phyloP scores from a whole-genome alignment of 345 rosid genomes.

The Salix brachista region DNA sequence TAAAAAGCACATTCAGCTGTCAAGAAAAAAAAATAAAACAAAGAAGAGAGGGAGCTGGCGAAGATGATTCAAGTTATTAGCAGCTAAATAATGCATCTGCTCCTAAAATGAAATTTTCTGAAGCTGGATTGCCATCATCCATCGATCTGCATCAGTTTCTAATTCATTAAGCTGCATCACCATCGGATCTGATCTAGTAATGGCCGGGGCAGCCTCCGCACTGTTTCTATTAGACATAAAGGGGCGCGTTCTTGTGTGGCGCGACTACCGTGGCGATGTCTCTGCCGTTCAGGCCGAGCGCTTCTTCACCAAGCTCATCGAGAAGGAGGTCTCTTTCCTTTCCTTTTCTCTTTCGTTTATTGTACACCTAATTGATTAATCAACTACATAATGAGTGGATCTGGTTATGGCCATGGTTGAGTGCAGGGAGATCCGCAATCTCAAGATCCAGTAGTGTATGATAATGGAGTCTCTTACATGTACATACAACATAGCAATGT shows the following conservation, averaged over 20 bases:
- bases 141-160: not conserved
- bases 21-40: not conserved
- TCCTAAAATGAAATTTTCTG: not conserved
- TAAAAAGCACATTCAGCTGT: not conserved
- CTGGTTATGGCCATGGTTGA: not conserved
- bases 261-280: conserved; percentile 93
- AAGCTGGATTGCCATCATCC: not conserved
- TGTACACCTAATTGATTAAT: not conserved
- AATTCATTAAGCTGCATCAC: not conserved
- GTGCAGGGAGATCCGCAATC: conserved; percentile 94
- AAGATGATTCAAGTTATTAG: not conserved
- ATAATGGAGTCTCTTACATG: conserved; percentile 90
- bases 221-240: conserved; percentile 87
- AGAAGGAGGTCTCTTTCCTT: conserved; percentile 60
- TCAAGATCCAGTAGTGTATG: conserved; percentile 96
- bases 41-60: not conserved
- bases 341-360: not conserved
- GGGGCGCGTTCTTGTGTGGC: conserved; percentile 96
- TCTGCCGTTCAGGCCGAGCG: conserved; percentile 80
- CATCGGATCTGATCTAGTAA: conserved; percentile 13
- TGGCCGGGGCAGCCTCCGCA: conserved; percentile 97
- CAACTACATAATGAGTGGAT: not conserved
- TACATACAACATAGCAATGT: conserved; percentile 89
- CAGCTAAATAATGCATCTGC: too few species aligned
- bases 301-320: conserved; percentile 93